Evolutionary conservation across 2,329 filamentous ascomycete species (phyloP).

Genomic region (Fusarium sp.): DNA sequence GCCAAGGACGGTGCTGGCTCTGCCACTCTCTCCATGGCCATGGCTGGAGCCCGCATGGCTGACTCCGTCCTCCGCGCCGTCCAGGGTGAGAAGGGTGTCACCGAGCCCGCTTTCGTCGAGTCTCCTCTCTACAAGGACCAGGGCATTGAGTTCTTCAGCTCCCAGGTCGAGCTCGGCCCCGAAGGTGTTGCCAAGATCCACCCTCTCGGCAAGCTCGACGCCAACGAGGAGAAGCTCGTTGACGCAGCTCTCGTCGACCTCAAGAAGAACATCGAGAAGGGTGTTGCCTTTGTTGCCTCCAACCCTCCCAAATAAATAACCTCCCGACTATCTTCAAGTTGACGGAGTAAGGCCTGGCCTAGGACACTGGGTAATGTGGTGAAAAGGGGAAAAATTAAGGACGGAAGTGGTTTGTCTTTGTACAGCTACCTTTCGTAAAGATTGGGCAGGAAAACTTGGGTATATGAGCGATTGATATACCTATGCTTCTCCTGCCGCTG

Average conservation of each 20-base stretch:
- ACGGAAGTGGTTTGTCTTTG: conserved; percentile 22
- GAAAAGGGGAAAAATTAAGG: conserved; percentile 32
- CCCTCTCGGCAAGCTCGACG: conserved; percentile 84
- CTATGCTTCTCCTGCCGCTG: conserved; percentile 40
- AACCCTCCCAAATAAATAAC: conserved; percentile 69
- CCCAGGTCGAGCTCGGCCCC: conserved; percentile 93
- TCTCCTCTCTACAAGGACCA: conserved; percentile 98
- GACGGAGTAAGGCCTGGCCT: conserved; percentile 7
- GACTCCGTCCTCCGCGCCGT: conserved; percentile 93
- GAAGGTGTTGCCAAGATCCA: conserved; percentile 95
- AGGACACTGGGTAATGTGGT: conserved; percentile 14
- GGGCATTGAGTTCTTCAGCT: conserved; percentile 97
- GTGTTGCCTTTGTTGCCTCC: conserved; percentile 68
- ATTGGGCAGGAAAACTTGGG: conserved; percentile 27
- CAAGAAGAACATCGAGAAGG: conserved; percentile 97
- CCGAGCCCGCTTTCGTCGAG: conserved; percentile 97
- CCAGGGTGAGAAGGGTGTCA: conserved; percentile 91
- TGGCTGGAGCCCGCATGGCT: conserved; percentile 86
- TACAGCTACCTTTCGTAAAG: conserved; percentile 27
- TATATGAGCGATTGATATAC: conserved; percentile 42
- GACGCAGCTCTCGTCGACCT: conserved; percentile 85
- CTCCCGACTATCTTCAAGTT: conserved; percentile 14
- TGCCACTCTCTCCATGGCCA: conserved; percentile 98
- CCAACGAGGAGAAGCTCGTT: conserved; percentile 88
- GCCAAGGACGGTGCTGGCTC: conserved; percentile 98